phyloP scores from a whole-genome alignment of 1,139 yeast genomes.

The Yamadazyma mexicana region DNA sequence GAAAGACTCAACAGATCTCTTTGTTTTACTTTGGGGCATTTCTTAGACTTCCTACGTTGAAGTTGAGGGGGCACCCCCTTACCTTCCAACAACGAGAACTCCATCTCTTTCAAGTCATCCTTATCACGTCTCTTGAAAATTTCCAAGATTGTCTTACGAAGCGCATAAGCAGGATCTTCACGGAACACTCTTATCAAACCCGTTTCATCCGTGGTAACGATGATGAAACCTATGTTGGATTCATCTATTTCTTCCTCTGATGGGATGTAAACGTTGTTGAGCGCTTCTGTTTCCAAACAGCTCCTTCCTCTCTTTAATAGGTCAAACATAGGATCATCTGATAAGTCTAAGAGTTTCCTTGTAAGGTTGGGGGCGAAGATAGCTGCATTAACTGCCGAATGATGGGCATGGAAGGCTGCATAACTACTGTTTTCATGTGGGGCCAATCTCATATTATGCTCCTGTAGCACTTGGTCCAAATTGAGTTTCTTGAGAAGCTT shows the following conservation, averaged over 20 bases:
- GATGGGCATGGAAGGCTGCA: slow-evolving; percentile 77
- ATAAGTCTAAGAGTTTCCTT: slow-evolving; percentile 59
- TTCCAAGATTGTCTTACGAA: slow-evolving; percentile 25
- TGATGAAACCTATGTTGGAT: slow-evolving; percentile 45
- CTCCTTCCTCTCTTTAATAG: slow-evolving; percentile 33
- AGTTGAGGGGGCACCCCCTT: background rate
- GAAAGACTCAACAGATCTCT: slow-evolving; percentile 4
- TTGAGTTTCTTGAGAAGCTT: slow-evolving; percentile 31
- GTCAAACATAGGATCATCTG: slow-evolving; percentile 80
- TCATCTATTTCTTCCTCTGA: slow-evolving; percentile 16
- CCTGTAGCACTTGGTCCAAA: slow-evolving; percentile 21
- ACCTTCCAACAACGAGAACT: background rate
- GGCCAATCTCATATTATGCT: slow-evolving; percentile 27
- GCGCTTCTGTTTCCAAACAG: slow-evolving; percentile 4
- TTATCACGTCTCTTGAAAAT: slow-evolving; percentile 12
- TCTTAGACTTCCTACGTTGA: background rate
- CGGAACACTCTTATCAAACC: slow-evolving; percentile 79
- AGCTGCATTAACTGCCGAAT: slow-evolving; percentile 71
- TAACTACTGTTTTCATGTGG: slow-evolving; percentile 54
- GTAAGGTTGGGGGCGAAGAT: slow-evolving; percentile 79
- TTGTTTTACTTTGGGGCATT: background rate
- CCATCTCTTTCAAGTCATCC: slow-evolving; percentile 3
- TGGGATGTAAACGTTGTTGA: slow-evolving; percentile 6
- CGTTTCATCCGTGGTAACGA: slow-evolving; percentile 73
- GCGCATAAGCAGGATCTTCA: slow-evolving; percentile 63